A percentile compares a stretch with the other conserved stretches of the same genome.
phyloP scores from a whole-genome alignment of 345 rosid genomes.

The Schrenkiella parvula region DNA sequence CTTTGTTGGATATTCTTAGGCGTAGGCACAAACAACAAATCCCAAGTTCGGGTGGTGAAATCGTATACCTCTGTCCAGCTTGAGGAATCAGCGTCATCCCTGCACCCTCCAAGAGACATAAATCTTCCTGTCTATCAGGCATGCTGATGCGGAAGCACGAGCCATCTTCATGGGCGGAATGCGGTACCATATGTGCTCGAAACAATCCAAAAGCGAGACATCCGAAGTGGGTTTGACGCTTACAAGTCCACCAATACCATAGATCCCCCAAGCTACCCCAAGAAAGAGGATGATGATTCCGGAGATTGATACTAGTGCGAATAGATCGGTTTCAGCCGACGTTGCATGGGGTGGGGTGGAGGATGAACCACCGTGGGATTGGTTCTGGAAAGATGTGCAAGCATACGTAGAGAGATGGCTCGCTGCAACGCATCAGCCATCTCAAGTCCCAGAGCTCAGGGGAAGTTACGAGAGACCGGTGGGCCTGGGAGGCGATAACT shows the following conservation, averaged over 20 bases:
- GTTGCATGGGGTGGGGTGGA: background rate
- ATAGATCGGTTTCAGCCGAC: no score
- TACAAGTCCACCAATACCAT: background rate
- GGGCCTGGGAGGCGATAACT: background rate
- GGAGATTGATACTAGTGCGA: background rate
- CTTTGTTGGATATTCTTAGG: background rate
- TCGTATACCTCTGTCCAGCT: background rate
- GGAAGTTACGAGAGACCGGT: background rate
- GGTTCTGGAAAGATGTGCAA: background rate
- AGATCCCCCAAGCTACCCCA: background rate
- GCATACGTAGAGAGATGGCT: background rate
- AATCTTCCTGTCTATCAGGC: background rate
- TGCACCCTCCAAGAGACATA: background rate
- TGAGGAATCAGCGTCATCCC: background rate
- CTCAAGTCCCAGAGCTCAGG: background rate
- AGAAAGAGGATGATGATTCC: background rate
- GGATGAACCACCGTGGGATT: background rate
- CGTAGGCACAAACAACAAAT: background rate
- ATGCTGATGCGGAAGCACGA: background rate
- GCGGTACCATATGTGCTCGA: background rate
- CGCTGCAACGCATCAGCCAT: background rate
- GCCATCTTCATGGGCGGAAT: background rate
- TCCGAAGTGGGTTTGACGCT: background rate
- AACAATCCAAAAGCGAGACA: background rate
- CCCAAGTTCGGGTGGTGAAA: background rate